These are phyloP conservation scores for Penicillium sp. DNA, from an alignment of 2,329 filamentous ascomycete species.

Conservation along the genomic window DNA sequence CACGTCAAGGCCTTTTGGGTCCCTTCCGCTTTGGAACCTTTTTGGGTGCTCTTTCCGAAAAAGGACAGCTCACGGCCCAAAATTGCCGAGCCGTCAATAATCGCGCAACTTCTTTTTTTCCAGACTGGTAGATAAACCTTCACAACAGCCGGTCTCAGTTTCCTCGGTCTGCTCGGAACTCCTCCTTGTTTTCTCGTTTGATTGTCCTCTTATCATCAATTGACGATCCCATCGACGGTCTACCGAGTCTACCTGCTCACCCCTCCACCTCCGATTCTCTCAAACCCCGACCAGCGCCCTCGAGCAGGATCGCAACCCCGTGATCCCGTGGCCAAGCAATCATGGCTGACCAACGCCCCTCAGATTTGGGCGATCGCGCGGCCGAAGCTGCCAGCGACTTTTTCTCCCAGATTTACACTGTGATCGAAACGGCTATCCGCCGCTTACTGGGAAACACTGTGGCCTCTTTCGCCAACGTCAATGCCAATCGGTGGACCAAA, in stretches of 20 bases:
- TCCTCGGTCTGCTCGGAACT: no score
- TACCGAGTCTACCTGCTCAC: no score
- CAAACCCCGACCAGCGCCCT: no score
- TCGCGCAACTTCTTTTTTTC: background rate
- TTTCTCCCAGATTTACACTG: slow-evolving; percentile 25
- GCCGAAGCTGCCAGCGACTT: slow-evolving; percentile 26
- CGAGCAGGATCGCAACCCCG: no score
- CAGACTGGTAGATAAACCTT: background rate
- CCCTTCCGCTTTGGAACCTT: slow-evolving; percentile 9
- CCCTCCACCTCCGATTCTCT: no score
- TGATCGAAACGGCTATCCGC: slow-evolving; percentile 18
- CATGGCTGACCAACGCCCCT: slow-evolving; percentile 18
- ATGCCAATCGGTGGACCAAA: slow-evolving; percentile 52
- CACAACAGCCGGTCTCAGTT: no score
- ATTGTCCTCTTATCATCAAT: no score
- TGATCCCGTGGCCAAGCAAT: background rate
- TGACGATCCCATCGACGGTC: no score
- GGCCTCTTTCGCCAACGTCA: slow-evolving; percentile 40
- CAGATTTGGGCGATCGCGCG: slow-evolving; percentile 20
- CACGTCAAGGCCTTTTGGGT: background rate
- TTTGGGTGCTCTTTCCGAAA: slow-evolving; percentile 6
- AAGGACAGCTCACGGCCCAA: background rate
- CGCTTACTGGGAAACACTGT: slow-evolving; percentile 38
- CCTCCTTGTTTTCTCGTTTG: background rate
- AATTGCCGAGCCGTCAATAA: background rate